phyloP scores from a whole-genome alignment of 73 alveolate species.

The Diophrys sp. region DNA sequence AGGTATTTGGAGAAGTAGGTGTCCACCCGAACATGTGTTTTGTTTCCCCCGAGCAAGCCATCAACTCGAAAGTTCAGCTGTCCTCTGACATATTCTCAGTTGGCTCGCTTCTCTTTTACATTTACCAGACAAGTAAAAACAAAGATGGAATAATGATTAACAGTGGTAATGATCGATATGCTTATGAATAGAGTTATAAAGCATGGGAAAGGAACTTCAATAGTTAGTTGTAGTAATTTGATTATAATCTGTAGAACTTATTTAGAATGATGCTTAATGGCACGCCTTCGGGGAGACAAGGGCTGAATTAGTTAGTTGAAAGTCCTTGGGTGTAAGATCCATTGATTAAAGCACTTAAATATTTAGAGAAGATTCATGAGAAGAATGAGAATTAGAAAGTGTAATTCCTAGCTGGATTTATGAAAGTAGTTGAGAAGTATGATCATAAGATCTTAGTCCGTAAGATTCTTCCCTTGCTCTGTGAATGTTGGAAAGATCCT shows the following conservation, averaged over 20 bases:
- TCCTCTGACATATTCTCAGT: slow-evolving; percentile 77
- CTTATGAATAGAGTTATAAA: neutral
- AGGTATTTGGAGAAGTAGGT: slow-evolving; percentile 28
- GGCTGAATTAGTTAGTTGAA: slow-evolving; percentile 65
- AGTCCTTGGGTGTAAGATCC: slow-evolving; percentile 85
- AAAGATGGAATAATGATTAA: neutral
- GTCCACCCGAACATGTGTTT: slow-evolving; percentile 79
- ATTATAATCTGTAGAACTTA: slow-evolving; percentile 16
- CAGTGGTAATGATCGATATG: neutral
- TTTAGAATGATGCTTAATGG: slow-evolving; percentile 52
- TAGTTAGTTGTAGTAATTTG: neutral
- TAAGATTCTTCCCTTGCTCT: slow-evolving; percentile 82
- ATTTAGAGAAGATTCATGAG: slow-evolving; percentile 75
- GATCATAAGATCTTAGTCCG: slow-evolving; percentile 69
- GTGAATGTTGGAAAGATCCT: slow-evolving; percentile 61
- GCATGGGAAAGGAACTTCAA: neutral
- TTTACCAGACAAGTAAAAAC: slow-evolving; percentile 5
- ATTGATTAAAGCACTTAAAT: slow-evolving; percentile 72
- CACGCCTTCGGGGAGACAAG: slow-evolving; percentile 64
- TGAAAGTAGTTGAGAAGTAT: slow-evolving; percentile 71
- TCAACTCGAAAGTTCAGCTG: slow-evolving; percentile 47
- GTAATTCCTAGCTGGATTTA: slow-evolving; percentile 80
- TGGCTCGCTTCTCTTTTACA: slow-evolving; percentile 66
- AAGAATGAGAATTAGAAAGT: slow-evolving; percentile 76
- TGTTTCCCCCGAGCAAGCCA: slow-evolving; percentile 83